Base-by-base conservation (phyloP, 1,139 yeast species). In the Scheffersomyces titani region DNA sequence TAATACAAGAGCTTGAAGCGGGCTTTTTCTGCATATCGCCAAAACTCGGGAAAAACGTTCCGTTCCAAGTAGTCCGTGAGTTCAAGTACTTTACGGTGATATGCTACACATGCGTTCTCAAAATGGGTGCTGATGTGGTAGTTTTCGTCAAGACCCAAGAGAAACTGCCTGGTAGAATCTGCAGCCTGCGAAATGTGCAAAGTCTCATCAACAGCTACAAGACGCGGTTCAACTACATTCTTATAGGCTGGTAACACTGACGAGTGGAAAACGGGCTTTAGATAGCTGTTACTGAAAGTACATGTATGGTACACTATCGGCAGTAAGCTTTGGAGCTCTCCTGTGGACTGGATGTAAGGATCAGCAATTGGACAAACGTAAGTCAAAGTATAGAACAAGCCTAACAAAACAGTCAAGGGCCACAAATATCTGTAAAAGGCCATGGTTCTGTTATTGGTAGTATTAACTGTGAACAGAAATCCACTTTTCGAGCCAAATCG, bases 281-380 rank as follows among this genome's bases (percentile, higher is more conserved):
- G 20, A 44, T 54, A 54, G 44, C 52, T 47, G 49, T 57, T 56
- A 47, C 57, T 52, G 36, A 51, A 22, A 11, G 48, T 53, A 52
- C 62, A 59, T 13, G 58, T 57, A 53, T 57, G 60, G 52, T 55
- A 56, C 3, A 55, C 50, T 11, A 59, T 51, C 16, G 62, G 62
- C 19, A 55, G 55, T 5, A 48, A 47, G 20, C 52, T 52, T 44
- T 49, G 47, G 19, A 57, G 50, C 9, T 47, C 44, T n/a, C 24
- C 53, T 13, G 24, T 11, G 30, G 52, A 49, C 20, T 54, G 51
- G 9, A 56, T 56, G 18, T 44, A 19, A 3, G 54, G 49, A 46
- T 52, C 52, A 11, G 20, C 51, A 40, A 59, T 21, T 30, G 65
- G 65, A 53, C 65, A 62, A 20, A 55, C 58, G 18, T 48, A 40